phyloP scores from a whole-genome alignment of 306 rosid species.

The Astragalus glycyphyllos region DNA sequence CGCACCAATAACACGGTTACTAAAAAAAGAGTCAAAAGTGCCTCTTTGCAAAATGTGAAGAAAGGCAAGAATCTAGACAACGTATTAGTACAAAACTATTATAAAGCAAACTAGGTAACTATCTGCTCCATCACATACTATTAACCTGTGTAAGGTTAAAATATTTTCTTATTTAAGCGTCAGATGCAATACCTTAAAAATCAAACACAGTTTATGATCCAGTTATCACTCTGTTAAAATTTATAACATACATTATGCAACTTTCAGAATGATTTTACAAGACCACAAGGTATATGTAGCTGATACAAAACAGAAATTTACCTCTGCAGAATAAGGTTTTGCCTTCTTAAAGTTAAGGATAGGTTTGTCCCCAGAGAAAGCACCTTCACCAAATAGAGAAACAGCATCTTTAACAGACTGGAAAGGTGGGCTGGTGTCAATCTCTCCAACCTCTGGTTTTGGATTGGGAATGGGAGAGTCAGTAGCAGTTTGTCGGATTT shows the following conservation, averaged over 20 bases:
- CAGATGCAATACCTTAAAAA: conserved; percentile 1
- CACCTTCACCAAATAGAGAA: conserved; percentile 86
- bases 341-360: conserved; percentile 64
- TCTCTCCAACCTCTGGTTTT: conserved; percentile 92
- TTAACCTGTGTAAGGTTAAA: neutral
- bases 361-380: conserved; percentile 86
- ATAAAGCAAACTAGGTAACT: neutral
- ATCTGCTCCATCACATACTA: neutral
- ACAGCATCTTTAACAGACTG: conserved; percentile 99
- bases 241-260: conserved; percentile 30
- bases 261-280: conserved; percentile 22
- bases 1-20: no score
- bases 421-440: conserved; percentile 96
- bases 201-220: conserved; percentile 1
- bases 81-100: neutral
- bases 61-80: no score
- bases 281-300: neutral
- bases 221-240: conserved; percentile 8
- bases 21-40: no score
- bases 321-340: conserved; percentile 91
- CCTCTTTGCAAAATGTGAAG: no score
- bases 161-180: neutral
- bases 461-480: conserved; percentile 67
- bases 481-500: conserved; percentile 55
- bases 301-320: conserved; percentile 38